phyloP scores from a whole-genome alignment of 2,329 filamentous ascomycete genomes.

The Diplodia intermedia region DNA sequence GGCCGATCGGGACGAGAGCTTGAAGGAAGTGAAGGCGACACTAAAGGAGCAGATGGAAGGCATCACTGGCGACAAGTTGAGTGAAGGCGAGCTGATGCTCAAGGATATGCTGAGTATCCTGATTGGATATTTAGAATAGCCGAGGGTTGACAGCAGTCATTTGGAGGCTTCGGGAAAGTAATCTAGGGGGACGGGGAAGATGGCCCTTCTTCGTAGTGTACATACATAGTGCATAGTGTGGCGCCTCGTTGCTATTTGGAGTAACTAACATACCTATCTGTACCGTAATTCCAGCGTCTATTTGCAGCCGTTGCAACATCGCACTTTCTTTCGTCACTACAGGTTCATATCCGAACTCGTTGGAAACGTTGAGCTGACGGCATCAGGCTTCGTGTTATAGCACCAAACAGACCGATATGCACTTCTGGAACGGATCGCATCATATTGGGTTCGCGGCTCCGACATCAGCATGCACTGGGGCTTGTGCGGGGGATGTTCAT shows the following conservation, averaged over 20 bases:
- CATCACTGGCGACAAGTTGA: constrained; percentile 58
- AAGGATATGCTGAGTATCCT: constrained; percentile 72
- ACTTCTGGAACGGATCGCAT: neutral
- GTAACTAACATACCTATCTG: neutral
- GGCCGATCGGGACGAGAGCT: constrained; percentile 69
- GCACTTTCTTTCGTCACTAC: neutral
- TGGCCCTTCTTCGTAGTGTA: neutral
- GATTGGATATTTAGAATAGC: constrained; percentile 51
- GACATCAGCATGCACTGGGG: neutral
- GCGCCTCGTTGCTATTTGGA: neutral
- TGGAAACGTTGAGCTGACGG: neutral
- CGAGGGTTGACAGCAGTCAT: neutral
- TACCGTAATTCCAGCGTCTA: neutral
- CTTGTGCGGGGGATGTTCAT: neutral
- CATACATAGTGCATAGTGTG: neutral
- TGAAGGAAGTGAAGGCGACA: constrained; percentile 69
- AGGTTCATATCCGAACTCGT: neutral
- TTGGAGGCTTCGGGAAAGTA: neutral
- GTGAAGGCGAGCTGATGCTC: constrained; percentile 57
- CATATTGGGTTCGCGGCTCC: too few relatives aligned
- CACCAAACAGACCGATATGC: neutral
- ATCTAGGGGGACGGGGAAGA: neutral
- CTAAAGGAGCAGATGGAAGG: constrained; percentile 72
- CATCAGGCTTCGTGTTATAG: neutral
- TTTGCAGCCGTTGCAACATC: neutral